Conservation (phyloP, 495 filamentous ascomycete genomes). For the Aspergillus coremiiformis region DNA sequence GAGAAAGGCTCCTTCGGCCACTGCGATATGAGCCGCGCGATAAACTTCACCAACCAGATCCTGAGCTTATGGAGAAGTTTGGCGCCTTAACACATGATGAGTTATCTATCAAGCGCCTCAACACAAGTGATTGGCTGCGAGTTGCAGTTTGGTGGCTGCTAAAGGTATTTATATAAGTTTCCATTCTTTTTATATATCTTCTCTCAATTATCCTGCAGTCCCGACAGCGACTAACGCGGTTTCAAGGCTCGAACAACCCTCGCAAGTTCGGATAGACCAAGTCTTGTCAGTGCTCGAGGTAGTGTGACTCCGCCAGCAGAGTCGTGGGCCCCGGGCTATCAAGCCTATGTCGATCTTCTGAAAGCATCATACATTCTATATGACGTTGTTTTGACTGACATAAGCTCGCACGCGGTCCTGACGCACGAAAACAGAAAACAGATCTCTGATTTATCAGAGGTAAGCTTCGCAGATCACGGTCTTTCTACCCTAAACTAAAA, state of each 20-base stretch:
- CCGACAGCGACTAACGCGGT: background rate
- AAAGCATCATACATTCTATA: slow-evolving; percentile 41
- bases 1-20: slow-evolving; percentile 25
- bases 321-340: slow-evolving; percentile 19
- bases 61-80: slow-evolving; percentile 19
- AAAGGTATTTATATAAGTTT: slow-evolving; percentile 22
- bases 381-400: slow-evolving; percentile 26
- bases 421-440: slow-evolving; percentile 35
- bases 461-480: slow-evolving; percentile 5
- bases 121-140: slow-evolving; percentile 32
- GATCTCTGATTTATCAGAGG: slow-evolving; percentile 34
- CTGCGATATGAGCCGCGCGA: slow-evolving; percentile 28
- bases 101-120: slow-evolving; percentile 20
- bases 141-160: slow-evolving; percentile 41
- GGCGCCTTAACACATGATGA: slow-evolving; percentile 19
- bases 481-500: background rate
- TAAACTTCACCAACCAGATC: slow-evolving; percentile 23
- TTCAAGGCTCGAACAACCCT: slow-evolving; percentile 21
- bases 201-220: background rate
- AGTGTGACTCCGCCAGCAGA: slow-evolving; percentile 23
- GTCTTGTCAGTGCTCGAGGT: slow-evolving; percentile 16
- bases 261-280: slow-evolving; percentile 22
- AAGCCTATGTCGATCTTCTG: slow-evolving; percentile 36
- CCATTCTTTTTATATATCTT: background rate
- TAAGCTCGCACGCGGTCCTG: slow-evolving; percentile 19